phyloP scores from a whole-genome alignment of 805 yeast genomes.

The Saitoella complicata region DNA sequence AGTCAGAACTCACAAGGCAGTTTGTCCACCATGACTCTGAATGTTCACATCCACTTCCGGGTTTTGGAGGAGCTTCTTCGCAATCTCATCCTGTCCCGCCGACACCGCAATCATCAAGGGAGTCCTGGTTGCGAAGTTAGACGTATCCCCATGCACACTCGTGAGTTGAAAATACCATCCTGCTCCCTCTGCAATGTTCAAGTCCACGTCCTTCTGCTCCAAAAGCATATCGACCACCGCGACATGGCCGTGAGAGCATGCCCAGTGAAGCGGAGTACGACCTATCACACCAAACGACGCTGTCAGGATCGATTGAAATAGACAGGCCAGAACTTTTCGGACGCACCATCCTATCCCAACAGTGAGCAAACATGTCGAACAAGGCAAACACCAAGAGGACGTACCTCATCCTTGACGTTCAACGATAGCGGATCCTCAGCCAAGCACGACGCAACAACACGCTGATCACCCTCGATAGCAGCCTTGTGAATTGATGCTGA shows the following conservation, averaged over 20 bases:
- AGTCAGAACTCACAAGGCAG: not conserved
- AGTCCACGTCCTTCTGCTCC: not conserved
- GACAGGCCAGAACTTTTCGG: too few relatives aligned
- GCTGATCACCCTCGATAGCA: too few relatives aligned
- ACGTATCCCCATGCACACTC: too few relatives aligned
- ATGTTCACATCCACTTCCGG: not conserved
- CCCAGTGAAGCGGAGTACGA: conserved; percentile 3
- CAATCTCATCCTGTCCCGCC: not conserved
- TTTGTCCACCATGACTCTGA: conserved; percentile 1
- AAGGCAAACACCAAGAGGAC: not conserved
- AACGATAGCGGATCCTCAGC: not conserved
- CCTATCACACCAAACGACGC: not conserved
- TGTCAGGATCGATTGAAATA: too few relatives aligned
- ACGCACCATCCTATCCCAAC: too few relatives aligned
- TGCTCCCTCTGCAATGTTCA: not conserved
- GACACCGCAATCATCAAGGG: conserved; percentile 1
- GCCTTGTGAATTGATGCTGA: too few relatives aligned
- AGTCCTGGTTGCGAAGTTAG: not conserved
- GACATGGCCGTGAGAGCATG: not conserved
- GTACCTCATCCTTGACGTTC: not conserved
- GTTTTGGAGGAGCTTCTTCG: not conserved
- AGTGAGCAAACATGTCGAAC: not conserved
- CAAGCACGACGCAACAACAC: too few relatives aligned
- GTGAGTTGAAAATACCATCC: not conserved
- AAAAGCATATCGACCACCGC: not conserved